These are phyloP conservation scores for Senecio squalidus DNA, from an alignment of 140 eudicot species.

Conservation along the genomic window DNA sequence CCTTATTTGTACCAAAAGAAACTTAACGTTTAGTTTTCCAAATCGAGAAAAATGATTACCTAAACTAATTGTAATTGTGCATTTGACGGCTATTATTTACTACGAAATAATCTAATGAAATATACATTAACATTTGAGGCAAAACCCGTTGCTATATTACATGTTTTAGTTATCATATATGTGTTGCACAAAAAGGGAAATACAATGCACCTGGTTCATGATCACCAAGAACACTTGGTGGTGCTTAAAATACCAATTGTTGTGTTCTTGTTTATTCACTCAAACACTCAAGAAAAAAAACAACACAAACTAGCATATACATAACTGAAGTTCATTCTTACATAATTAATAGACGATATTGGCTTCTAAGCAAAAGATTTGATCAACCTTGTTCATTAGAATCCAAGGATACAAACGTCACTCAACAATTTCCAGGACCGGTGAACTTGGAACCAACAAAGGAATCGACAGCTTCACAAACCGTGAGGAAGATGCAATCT, in stretches of 20 bases:
- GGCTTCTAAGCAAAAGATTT: constrained; percentile 8
- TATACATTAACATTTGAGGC: too few relatives aligned
- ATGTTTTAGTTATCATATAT: background rate
- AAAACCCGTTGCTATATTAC: constrained; percentile 3
- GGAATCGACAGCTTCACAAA: constrained; percentile 65
- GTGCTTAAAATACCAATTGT: constrained; percentile 18
- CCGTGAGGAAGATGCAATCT: constrained; percentile 51
- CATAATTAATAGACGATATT: constrained; percentile 14
- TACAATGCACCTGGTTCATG: constrained; percentile 16
- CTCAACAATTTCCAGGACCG: constrained; percentile 38
- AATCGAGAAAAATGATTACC: too few relatives aligned
- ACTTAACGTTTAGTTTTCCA: too few relatives aligned
- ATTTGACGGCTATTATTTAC: too few relatives aligned
- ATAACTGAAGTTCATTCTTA: constrained; percentile 12
- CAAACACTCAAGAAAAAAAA: constrained; percentile 5
- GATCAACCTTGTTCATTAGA: constrained; percentile 5
- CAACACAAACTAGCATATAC: constrained; percentile 23
- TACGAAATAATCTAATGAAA: background rate
- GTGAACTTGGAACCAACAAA: constrained; percentile 43
- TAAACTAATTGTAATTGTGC: too few relatives aligned
- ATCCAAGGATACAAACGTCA: background rate
- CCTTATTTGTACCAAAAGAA: too few relatives aligned
- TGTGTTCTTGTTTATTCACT: constrained; percentile 22
- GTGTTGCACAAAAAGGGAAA: background rate
- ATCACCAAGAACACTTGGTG: constrained; percentile 17